Evolutionary conservation across 2,329 filamentous ascomycete species (phyloP).

Genomic region (Diaporthe australafricana): DNA sequence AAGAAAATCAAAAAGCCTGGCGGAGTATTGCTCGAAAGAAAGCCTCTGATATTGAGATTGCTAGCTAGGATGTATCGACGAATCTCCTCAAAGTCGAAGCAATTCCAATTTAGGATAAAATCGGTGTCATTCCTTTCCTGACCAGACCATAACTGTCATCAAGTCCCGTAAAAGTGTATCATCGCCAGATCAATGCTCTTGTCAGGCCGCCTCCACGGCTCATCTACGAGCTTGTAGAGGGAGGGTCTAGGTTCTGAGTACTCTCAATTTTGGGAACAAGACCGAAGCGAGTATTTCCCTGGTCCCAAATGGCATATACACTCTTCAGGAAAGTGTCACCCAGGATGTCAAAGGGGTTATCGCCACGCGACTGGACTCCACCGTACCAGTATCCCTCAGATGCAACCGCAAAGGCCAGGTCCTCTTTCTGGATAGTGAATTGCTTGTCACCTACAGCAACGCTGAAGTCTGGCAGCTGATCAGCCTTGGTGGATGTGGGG

Average conservation of each 20-base stretch:
- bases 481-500: conserved; percentile 62
- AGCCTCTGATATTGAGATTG: conserved; percentile 9
- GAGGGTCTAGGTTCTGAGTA: conserved; percentile 47
- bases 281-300: conserved; percentile 70
- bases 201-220: background rate
- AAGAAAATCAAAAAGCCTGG: background rate
- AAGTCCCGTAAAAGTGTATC: background rate
- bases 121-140: background rate
- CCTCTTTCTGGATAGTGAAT: conserved; percentile 67
- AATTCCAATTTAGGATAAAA: background rate
- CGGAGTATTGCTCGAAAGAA: background rate
- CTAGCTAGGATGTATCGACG: conserved; percentile 4
- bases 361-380: conserved; percentile 72
- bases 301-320: conserved; percentile 75
- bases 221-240: conserved; percentile 27
- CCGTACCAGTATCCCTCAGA: conserved; percentile 70
- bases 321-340: conserved; percentile 74
- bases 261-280: conserved; percentile 65
- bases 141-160: background rate
- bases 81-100: background rate
- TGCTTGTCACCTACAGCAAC: conserved; percentile 72
- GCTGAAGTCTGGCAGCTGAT: conserved; percentile 69
- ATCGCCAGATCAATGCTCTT: background rate
- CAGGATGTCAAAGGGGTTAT: conserved; percentile 70
- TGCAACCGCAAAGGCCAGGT: conserved; percentile 35